phyloP scores from a whole-genome alignment of 495 filamentous ascomycete genomes.

The Neurospora cerealis region DNA sequence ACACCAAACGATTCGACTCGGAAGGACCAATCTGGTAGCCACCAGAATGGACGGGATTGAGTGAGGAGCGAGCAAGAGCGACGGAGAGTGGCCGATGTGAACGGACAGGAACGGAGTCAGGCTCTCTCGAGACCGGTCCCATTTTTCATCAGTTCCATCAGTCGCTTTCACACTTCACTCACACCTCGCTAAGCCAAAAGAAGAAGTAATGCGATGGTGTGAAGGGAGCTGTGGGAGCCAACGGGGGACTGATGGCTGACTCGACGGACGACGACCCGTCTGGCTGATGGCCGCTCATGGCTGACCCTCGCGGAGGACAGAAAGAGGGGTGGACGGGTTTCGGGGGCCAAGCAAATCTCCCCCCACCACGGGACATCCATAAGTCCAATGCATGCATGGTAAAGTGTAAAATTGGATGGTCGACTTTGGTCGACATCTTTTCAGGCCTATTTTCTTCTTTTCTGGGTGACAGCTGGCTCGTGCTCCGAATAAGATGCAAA shows the following conservation, averaged over 20 bases:
- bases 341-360: background rate
- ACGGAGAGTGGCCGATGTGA: background rate
- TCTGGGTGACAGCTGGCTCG: background rate
- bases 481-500: background rate
- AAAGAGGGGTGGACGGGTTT: background rate
- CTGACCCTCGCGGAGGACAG: background rate
- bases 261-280: background rate
- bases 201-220: background rate
- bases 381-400: background rate
- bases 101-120: background rate
- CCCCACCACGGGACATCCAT: background rate
- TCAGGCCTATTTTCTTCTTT: background rate
- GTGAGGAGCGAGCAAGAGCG: background rate
- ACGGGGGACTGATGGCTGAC: background rate
- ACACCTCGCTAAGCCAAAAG: background rate
- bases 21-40: background rate
- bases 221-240: background rate
- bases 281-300: background rate
- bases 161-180: background rate
- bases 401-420: background rate
- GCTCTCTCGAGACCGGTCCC: background rate
- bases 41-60: background rate
- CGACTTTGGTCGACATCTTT: background rate
- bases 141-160: background rate
- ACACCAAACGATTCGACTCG: background rate